These are phyloP conservation scores for Penicillium lagena DNA, from an alignment of 495 filamentous ascomycete genomes.

Conservation along the genomic window DNA sequence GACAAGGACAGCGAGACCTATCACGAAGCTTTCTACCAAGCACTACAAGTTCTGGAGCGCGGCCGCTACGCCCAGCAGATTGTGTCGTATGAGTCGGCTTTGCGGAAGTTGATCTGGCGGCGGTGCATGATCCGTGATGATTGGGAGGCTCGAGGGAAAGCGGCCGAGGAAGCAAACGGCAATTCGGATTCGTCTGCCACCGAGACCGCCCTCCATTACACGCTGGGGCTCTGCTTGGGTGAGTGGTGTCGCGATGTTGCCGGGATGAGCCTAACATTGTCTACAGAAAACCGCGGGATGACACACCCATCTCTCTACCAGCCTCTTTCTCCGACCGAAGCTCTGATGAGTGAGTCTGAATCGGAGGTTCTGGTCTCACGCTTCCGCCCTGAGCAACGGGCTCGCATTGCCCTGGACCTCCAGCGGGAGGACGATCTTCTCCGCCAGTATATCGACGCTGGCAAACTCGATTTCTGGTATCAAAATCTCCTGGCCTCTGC, in stretches of 20 bases:
- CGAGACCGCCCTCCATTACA: constrained; percentile 26
- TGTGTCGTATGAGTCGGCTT: constrained; percentile 43
- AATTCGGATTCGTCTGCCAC: constrained; percentile 15
- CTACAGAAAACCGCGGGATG: constrained; percentile 11
- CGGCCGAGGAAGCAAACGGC: constrained; percentile 20
- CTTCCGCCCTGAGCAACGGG: constrained; percentile 45
- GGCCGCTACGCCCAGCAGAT: constrained; percentile 42
- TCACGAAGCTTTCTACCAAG: constrained; percentile 60
- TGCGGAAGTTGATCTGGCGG: constrained; percentile 75
- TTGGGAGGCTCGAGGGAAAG: constrained; percentile 51
- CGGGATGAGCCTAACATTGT: background rate
- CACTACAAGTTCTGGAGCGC: constrained; percentile 59
- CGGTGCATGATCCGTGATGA: constrained; percentile 73
- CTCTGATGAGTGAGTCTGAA: constrained; percentile 42
- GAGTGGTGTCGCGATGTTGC: constrained; percentile 16
- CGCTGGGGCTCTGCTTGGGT: constrained; percentile 23
- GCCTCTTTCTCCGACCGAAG: constrained; percentile 42
- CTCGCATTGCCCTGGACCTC: constrained; percentile 45
- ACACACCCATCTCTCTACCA: constrained; percentile 23
- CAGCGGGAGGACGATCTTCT: constrained; percentile 48
- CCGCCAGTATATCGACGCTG: constrained; percentile 46
- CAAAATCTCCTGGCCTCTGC: constrained; percentile 37
- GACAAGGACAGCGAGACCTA: constrained; percentile 30
- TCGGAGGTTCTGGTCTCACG: constrained; percentile 46
- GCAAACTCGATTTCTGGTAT: constrained; percentile 56